These are phyloP conservation scores for Crassisporium funariophilum DNA, from an alignment of 768 basidiomycete species.

Conservation along the genomic window DNA sequence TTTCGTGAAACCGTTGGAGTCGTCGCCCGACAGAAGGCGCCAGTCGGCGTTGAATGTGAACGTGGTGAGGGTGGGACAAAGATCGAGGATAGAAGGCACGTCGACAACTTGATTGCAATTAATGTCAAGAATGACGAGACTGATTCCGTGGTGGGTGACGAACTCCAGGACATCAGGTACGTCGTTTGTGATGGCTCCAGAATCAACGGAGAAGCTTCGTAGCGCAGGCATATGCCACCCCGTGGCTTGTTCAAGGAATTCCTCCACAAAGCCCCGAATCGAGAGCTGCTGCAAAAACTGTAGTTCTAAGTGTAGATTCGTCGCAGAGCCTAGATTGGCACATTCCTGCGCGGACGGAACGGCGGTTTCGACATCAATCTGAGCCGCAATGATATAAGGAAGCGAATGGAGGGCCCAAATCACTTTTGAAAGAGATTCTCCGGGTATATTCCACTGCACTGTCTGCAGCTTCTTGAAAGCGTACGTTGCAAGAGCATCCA, in stretches of 20 bases:
- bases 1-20: conserved; percentile 42
- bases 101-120: conserved; percentile 59
- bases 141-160: conserved; percentile 56
- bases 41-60: conserved; percentile 81
- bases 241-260: conserved; percentile 68
- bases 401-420: conserved; percentile 74
- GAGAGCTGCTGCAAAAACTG: conserved; percentile 64
- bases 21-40: conserved; percentile 45
- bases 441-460: conserved; percentile 60
- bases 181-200: conserved; percentile 44
- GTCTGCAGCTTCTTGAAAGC: conserved; percentile 57
- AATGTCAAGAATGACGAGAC: conserved; percentile 67
- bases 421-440: conserved; percentile 58
- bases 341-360: conserved; percentile 36
- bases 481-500: conserved; percentile 58
- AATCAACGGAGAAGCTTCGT: conserved; percentile 58
- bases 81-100: conserved; percentile 58
- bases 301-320: conserved; percentile 54
- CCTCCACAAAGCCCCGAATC: conserved; percentile 58
- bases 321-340: conserved; percentile 62
- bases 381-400: conserved; percentile 54
- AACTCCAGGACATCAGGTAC: conserved; percentile 63
- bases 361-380: conserved; percentile 47
- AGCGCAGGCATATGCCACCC: conserved; percentile 71
- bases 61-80: conserved; percentile 61